These are phyloP conservation scores for Xylaria sp. DNA, from an alignment of 2,329 filamentous ascomycete species.

Conservation along the genomic window DNA sequence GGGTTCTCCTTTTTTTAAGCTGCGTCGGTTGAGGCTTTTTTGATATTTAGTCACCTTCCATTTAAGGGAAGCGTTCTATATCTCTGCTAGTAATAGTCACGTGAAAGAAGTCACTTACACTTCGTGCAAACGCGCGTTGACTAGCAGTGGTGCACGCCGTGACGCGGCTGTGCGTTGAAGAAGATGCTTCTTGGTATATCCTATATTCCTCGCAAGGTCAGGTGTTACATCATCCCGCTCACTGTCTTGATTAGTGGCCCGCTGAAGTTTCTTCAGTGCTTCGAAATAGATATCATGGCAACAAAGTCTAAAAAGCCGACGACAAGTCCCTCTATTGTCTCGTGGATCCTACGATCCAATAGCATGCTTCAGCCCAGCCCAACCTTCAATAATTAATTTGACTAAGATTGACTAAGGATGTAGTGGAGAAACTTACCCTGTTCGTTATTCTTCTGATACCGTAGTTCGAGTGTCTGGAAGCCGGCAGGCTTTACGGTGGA, in stretches of 20 bases:
- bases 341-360: background rate
- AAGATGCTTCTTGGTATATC: background rate
- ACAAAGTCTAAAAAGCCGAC: background rate
- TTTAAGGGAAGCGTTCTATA: background rate
- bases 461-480: background rate
- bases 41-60: background rate
- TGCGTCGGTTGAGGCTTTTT: background rate
- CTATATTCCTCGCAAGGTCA: background rate
- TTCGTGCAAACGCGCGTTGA: background rate
- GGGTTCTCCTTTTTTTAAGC: background rate
- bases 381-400: background rate
- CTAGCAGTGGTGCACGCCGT: background rate
- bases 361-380: background rate
- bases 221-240: background rate
- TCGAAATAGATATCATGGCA: conserved; percentile 2
- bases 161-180: background rate
- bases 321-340: background rate
- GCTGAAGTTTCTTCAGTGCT: conserved; percentile 12
- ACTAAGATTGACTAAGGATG: background rate
- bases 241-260: background rate
- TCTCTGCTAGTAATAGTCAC: background rate
- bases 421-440: background rate
- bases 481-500: background rate
- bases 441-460: background rate
- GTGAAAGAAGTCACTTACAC: background rate